Evolutionary conservation across 257 asterid species (phyloP), one percentile per base, ranked within the genome.

Genomic region (Coffea canephora): DNA sequence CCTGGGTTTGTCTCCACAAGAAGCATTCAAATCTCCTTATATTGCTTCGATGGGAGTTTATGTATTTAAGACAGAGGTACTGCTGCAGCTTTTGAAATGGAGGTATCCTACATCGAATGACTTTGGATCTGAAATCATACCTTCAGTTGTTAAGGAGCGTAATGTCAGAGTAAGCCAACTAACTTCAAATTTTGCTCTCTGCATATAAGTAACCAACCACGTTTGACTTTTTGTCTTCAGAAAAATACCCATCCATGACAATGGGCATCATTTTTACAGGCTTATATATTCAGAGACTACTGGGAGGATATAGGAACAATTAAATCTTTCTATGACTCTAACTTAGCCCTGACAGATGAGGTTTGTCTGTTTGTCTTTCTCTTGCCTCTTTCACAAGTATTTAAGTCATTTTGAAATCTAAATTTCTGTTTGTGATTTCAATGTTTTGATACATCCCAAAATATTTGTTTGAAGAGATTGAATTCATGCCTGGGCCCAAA

Each of bases 1-100:
- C 82, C 65, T 93, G 54, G 99, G 99, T 77, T 84, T 93, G 78
- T 87, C 97, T 71, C 89, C 88, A 5, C 83, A 82, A 34, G 97
- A 92, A 10, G 94, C 99, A 52, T 68, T 80, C 36, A 74, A 77
- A 74, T 85, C 93, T 50, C 98, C 97, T 0, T 93, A 90, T 86
- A 88, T 91, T 79, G 99, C 98, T 84, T 95, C 99, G 0, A 93
- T 95, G 99, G 99, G 99, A 74, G 96, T 95, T 55, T 95, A 95
- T 69, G 98, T 96, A 5, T 95, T 93, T 79, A 95, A 77, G 87
- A 92, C 93, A 1, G 97, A 92, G 31, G 86, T 90, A 52, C 73
- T 95, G 76, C 79, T 95, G 89, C 90, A 89, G 80, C 98, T 95
- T 52, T 85, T 95, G 80, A 86, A 78, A 73, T 82, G 86, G 92